Conservation (phyloP, 306 rosid species). For the Begonia masoniana region DNA sequence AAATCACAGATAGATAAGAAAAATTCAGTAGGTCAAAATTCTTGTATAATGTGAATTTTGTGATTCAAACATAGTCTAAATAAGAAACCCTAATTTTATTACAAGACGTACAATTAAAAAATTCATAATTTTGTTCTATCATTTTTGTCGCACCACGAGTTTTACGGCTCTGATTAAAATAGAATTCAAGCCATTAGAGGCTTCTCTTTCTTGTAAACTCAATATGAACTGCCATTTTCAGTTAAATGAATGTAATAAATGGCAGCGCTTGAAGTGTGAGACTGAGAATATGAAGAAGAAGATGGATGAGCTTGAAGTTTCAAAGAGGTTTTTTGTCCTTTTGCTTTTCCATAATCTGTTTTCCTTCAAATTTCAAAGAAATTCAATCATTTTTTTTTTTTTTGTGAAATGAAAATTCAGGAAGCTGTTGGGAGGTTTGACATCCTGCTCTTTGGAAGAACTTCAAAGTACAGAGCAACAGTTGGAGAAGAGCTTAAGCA, state of each 20-base stretch:
- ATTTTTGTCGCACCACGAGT: not conserved
- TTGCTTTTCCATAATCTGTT: not conserved
- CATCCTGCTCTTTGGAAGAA: constrained; percentile 36
- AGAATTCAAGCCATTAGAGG: not conserved
- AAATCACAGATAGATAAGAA: no score
- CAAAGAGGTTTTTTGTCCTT: constrained; percentile 31
- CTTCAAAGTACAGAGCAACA: constrained; percentile 33
- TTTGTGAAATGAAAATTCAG: constrained; percentile 12
- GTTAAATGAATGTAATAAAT: not conserved
- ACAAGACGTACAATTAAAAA: no score
- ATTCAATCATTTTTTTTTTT: not conserved
- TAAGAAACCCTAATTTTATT: no score
- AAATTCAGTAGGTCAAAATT: no score
- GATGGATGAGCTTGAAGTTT: constrained; percentile 37
- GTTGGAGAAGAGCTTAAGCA: constrained; percentile 30
- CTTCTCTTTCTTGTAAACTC: not conserved
- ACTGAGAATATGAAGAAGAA: constrained; percentile 33
- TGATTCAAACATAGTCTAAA: not conserved
- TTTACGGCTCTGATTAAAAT: not conserved
- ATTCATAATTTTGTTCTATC: no score
- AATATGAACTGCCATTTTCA: not conserved
- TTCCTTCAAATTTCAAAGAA: not conserved
- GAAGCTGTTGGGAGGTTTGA: constrained; percentile 35
- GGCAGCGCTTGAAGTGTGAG: constrained; percentile 29
- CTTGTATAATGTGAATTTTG: not conserved